phyloP scores from a whole-genome alignment of 2,329 filamentous ascomycete species.

The Sclerotinia sclerotiorum region DNA sequence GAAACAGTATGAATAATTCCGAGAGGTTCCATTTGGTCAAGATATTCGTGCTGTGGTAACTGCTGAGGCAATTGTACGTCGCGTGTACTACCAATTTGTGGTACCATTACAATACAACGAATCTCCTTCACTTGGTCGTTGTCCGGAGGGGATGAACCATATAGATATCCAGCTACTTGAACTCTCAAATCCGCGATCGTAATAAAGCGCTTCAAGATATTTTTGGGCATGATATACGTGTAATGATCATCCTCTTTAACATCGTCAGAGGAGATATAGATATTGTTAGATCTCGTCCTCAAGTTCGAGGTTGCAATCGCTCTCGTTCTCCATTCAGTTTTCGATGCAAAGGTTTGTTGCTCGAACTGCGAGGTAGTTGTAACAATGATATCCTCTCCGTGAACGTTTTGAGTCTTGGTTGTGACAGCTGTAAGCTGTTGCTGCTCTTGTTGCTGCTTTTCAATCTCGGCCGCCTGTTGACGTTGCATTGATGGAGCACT shows the following conservation, averaged over 20 bases:
- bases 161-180: constrained; percentile 93
- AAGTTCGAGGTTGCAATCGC: constrained; percentile 96
- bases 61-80: constrained; percentile 89
- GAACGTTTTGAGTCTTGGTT: constrained; percentile 96
- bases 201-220: constrained; percentile 97
- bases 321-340: constrained; percentile 97
- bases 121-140: constrained; percentile 98
- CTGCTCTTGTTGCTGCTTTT: constrained; percentile 97
- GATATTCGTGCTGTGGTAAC: constrained; percentile 87
- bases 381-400: constrained; percentile 96
- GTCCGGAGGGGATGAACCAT: constrained; percentile 87
- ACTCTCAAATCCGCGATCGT: constrained; percentile 94
- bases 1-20: constrained; percentile 95
- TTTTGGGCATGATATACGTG: constrained; percentile 99
- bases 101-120: constrained; percentile 94
- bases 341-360: constrained; percentile 95
- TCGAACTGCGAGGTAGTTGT: constrained; percentile 98
- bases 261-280: constrained; percentile 96
- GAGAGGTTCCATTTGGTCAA: constrained; percentile 82
- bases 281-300: constrained; percentile 92
- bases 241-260: constrained; percentile 82
- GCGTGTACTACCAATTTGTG: constrained; percentile 90
- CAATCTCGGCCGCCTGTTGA: constrained; percentile 96
- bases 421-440: constrained; percentile 95
- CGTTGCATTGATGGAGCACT: constrained; percentile 96